Conservation (phyloP, 2,329 filamentous ascomycete genomes). For the Coniosporium tulheliwenetii region DNA sequence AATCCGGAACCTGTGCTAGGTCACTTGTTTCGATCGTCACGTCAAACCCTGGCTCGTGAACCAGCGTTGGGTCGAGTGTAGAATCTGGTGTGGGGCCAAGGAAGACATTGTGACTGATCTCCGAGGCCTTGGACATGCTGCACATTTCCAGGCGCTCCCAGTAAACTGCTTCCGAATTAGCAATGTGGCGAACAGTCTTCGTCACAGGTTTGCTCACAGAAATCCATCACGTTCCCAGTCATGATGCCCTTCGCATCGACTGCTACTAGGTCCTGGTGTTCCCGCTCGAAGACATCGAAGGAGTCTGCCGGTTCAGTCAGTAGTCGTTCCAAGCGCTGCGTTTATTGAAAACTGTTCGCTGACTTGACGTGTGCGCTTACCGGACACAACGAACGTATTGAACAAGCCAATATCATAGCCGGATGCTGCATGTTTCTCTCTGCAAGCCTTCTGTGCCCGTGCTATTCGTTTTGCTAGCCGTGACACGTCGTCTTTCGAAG, state of each 20-base stretch:
- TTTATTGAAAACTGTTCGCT: too few relatives aligned
- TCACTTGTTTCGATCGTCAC: slow-evolving; percentile 83
- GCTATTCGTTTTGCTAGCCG: slow-evolving; percentile 50
- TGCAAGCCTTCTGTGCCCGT: slow-evolving; percentile 62
- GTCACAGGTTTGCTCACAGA: slow-evolving; percentile 36
- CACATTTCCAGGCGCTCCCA: slow-evolving; percentile 90
- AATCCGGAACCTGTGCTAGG: slow-evolving; percentile 58
- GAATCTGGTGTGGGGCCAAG: slow-evolving; percentile 74
- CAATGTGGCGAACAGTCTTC: slow-evolving; percentile 1
- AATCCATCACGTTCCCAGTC: slow-evolving; percentile 71
- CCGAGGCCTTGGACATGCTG: slow-evolving; percentile 74
- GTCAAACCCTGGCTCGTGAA: slow-evolving; percentile 51
- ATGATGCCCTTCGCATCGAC: slow-evolving; percentile 54
- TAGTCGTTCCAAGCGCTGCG: slow-evolving; percentile 17
- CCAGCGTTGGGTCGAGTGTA: slow-evolving; percentile 29
- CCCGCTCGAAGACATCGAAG: slow-evolving; percentile 57
- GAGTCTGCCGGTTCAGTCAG: slow-evolving; percentile 33
- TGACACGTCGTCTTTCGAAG: slow-evolving; percentile 46
- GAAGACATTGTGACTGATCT: slow-evolving; percentile 82
- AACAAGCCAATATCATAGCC: slow-evolving; percentile 46
- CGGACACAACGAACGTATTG: slow-evolving; percentile 67
- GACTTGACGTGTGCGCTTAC: slow-evolving; percentile 21
- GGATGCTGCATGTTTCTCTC: slow-evolving; percentile 43
- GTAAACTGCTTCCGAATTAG: slow-evolving; percentile 33
- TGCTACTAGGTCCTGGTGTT: slow-evolving; percentile 55